Percentiles rank a stretch among this genome's conserved stretches.
Conservation (phyloP, 176 grass and related monocot species). For the Oryza brachyantha region DNA sequence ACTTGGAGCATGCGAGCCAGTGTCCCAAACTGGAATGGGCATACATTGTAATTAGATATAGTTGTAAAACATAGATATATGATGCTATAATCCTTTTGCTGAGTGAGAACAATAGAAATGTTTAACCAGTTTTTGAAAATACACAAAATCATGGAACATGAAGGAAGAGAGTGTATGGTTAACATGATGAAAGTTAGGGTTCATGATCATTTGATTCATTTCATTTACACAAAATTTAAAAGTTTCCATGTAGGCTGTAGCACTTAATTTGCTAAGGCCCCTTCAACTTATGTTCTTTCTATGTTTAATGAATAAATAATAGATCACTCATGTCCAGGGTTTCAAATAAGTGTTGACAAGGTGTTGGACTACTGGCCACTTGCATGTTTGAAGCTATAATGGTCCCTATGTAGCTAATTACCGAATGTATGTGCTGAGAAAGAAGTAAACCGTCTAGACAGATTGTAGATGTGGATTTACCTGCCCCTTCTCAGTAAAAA, state of each 20-base stretch:
- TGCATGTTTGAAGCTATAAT: slow-evolving; percentile 10
- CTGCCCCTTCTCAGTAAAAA: slow-evolving; percentile 96
- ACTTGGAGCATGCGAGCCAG: slow-evolving; percentile 99
- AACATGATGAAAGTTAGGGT: background rate
- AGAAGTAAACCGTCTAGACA: slow-evolving; percentile 22
- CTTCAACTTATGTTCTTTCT: background rate
- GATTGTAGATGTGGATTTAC: slow-evolving; percentile 34
- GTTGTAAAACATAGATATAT: slow-evolving; percentile 4
- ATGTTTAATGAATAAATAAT: background rate
- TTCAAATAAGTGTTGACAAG: background rate
- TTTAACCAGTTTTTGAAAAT: background rate
- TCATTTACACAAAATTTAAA: background rate
- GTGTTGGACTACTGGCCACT: background rate
- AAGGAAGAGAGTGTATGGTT: background rate
- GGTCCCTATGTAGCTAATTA: slow-evolving; percentile 6
- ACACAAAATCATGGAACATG: background rate
- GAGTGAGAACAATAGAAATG: background rate
- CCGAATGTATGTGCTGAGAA: slow-evolving; percentile 9
- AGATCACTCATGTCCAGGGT: background rate
- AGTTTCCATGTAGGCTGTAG: background rate
- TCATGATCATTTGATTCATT: slow-evolving; percentile 7
- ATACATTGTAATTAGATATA: slow-evolving; percentile 23
- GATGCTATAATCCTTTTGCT: slow-evolving; percentile 15
- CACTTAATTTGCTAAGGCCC: slow-evolving; percentile 1
- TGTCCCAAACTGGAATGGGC: slow-evolving; percentile 72